Conservation (phyloP, 148 eudicot species). For the Rhododendron vialii region DNA sequence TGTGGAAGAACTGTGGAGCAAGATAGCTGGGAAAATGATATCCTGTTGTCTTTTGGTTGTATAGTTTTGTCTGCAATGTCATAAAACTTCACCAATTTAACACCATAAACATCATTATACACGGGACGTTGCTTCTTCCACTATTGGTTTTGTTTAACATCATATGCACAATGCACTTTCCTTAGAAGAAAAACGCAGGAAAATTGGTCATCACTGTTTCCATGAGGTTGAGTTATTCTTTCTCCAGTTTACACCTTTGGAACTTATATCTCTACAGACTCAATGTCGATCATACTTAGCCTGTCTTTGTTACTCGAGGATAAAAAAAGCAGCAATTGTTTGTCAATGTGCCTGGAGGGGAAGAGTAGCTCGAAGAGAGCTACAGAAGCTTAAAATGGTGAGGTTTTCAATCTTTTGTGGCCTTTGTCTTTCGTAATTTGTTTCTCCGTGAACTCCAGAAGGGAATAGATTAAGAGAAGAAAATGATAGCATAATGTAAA, state of each 20-base stretch:
- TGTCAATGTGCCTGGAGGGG: conserved; percentile 73
- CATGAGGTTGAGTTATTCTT: neutral
- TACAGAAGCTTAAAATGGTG: conserved; percentile 72
- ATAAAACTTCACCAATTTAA: neutral
- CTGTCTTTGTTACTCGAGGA: conserved; percentile 25
- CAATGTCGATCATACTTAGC: conserved; percentile 53
- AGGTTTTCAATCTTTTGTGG: neutral
- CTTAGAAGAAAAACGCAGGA: neutral
- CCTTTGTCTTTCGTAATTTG: neutral
- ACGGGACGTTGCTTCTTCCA: neutral
- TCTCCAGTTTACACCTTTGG: neutral
- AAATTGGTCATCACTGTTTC: neutral
- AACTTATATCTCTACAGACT: conserved; percentile 33
- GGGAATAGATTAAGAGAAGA: neutral
- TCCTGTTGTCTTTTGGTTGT: neutral
- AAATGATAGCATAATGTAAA: neutral
- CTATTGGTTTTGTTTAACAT: neutral
- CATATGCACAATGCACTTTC: too few species aligned
- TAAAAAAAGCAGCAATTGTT: conserved; percentile 59
- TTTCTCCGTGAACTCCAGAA: neutral
- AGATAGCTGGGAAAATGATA: neutral
- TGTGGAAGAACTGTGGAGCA: neutral
- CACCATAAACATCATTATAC: neutral
- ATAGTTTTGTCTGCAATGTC: neutral
- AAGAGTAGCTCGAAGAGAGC: conserved; percentile 60